A percentile compares a stretch with the other conserved stretches of the same genome.
These are phyloP conservation scores for Entomophthora muscae DNA, from an alignment of 371 early-diverging fungal genomes.

Conservation along the genomic window DNA sequence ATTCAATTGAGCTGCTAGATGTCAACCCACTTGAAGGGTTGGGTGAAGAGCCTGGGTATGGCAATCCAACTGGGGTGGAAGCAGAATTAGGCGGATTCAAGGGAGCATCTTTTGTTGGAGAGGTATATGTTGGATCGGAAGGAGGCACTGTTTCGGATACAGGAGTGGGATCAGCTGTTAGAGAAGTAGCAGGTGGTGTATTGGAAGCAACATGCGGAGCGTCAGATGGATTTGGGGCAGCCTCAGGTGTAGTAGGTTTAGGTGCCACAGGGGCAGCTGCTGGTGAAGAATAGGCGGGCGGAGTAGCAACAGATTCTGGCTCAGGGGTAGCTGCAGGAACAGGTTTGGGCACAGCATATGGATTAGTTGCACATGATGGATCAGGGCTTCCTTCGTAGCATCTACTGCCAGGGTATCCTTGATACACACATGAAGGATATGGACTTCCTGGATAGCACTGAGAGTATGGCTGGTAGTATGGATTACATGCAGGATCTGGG, in stretches of 20 bases:
- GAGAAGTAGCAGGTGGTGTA: too few species aligned
- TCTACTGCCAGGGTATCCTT: too few species aligned
- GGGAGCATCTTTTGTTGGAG: not conserved
- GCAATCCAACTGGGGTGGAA: too few species aligned
- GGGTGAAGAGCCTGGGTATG: too few species aligned
- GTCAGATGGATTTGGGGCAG: not conserved
- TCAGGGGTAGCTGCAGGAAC: not conserved
- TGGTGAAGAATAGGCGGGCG: not conserved
- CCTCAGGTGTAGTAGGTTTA: not conserved
- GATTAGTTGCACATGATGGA: not conserved
- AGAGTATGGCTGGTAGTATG: not conserved
- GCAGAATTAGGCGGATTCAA: too few species aligned
- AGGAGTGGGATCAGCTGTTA: too few species aligned
- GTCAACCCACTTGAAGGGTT: too few species aligned
- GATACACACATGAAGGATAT: not conserved
- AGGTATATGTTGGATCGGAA: not conserved
- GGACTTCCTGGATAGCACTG: not conserved
- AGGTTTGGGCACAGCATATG: not conserved
- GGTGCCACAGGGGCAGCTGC: not conserved
- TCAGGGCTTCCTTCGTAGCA: too few species aligned
- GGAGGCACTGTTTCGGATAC: too few species aligned
- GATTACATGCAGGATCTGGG: not conserved
- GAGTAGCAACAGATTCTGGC: not conserved
- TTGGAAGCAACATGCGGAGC: not conserved
- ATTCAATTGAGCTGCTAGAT: too few species aligned